Evolutionary conservation across 148 eudicot genomes (phyloP), one percentile per base, ranked within the genome.

Genomic region (Chenopodium suecicum): DNA sequence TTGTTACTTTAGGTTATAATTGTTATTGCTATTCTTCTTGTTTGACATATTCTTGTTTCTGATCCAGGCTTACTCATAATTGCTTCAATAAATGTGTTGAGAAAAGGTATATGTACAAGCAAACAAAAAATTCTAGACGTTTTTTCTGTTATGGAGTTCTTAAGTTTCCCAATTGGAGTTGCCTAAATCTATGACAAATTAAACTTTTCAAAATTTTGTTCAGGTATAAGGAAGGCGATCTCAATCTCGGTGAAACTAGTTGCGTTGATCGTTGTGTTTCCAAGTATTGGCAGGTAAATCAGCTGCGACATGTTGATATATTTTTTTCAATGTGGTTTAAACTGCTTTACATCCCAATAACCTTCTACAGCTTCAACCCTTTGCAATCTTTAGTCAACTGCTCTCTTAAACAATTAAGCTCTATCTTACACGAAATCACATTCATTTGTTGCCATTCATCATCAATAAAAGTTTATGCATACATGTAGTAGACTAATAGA

Each of bases 211-310:
- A 31, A 34, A 32, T 69, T 46, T 46, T 73, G 79, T 66, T 76
- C 79, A 93, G 95, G 88, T 93, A 90, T 88, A 94, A 90, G 88
- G 98, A 94, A 22, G 81, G 88, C 27, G 98, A 93, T 82, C 85
- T 94, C 69, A 64, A 88, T 88, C 86, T 91, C 80, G 98, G 94
- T 77, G 97, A 94, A 88, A 91, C 70, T 82, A 89, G 82, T 48
- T 94, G 98, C 87, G 78, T 93, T 56, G 92, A 94, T 85, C 94
- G 98, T n/a, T 91, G 98, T 83, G 98, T 93, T 68, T 87, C 93
- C 25, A 94, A 93, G 81, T 94, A 93, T 73, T 88, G 88, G 88
- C 97, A 91, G 92, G 97, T 91, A 86, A 5, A 78, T 79, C 46
- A 48, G 58, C 77, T 69, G 22, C 31, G 50, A 75, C 23, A 50